Evolutionary conservation across 2,329 filamentous ascomycete species (phyloP), one percentile per base, ranked within the genome.

Genomic region (Pseudonectria buxi): DNA sequence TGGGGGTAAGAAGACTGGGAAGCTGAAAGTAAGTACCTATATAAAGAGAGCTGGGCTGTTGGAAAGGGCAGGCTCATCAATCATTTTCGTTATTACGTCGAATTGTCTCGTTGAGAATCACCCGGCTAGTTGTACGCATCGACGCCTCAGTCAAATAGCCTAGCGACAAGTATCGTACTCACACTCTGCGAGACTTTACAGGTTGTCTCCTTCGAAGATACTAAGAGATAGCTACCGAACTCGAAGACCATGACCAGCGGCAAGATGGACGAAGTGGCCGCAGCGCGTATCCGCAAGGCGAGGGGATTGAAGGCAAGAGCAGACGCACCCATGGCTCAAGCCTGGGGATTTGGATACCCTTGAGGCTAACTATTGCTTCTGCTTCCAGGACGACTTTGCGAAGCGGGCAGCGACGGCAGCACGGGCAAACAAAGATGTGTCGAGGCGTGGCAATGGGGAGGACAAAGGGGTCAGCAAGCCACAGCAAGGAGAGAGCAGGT

Each of bases 211-310:
- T n/a, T n/a, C n/a, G n/a, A n/a, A n/a, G n/a, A n/a, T n/a, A n/a
- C n/a, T n/a, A n/a, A n/a, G n/a, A n/a, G n/a, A n/a, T n/a, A n/a
- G n/a, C n/a, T n/a, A n/a, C n/a, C n/a, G 15, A 34, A 28, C 34
- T 29, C 14, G 16, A 22, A n/a, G n/a, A n/a, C n/a, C 14, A 45
- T 44, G 45, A 39, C 37, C 12, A 43, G 28, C n/a, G 39, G 44
- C 16, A 65, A 61, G 41, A 69, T 69, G 65, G 63, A 68, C 42
- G 56, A 63, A 3, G 57, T 58, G 12, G 60, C 62, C 5, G 64
- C 59, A 3, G 59, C 59, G 31, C 56, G 65, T 33, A 69, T 69
- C 40, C 54, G 56, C 24, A 64, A 57, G 38, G 57, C 65, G 4
- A 56, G 60, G 26, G 66, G 66, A 10, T 57, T 58, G 12, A 61